phyloP scores from a whole-genome alignment of 305 asterid genomes.

The Plantago coronopus region DNA sequence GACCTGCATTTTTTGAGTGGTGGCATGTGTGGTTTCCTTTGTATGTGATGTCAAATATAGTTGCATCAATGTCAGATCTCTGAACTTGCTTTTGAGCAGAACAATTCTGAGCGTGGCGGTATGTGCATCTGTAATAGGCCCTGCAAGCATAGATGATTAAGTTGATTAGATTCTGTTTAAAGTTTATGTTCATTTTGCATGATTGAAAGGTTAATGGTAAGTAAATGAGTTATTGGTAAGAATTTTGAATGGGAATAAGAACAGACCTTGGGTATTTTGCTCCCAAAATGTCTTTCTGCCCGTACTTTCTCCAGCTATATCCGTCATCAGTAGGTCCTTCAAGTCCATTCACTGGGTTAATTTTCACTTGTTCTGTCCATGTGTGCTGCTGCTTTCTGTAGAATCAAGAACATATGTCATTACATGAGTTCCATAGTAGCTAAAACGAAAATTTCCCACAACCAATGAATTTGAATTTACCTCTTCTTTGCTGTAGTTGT shows the following conservation, averaged over 20 bases:
- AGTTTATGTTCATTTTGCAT: too few relatives aligned
- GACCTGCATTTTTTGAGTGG: constrained; percentile 30
- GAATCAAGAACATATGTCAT: constrained; percentile 23
- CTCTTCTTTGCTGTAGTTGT: constrained; percentile 54
- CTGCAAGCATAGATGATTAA: constrained; percentile 35
- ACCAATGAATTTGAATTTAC: constrained; percentile 28
- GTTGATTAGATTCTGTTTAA: not conserved
- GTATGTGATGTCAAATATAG: constrained; percentile 46
- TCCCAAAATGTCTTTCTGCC: constrained; percentile 93
- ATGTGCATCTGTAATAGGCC: constrained; percentile 67
- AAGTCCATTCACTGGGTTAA: constrained; percentile 54
- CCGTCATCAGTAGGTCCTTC: constrained; percentile 85
- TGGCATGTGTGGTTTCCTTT: constrained; percentile 64
- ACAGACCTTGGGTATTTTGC: constrained; percentile 78
- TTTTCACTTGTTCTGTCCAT: constrained; percentile 70
- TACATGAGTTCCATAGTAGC: not conserved
- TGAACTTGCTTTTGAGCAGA: constrained; percentile 73
- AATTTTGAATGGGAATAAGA: not conserved
- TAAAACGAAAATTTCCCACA: not conserved
- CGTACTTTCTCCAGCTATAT: constrained; percentile 86
- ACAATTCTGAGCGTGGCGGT: constrained; percentile 52
- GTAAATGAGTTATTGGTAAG: too few relatives aligned
- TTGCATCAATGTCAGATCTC: constrained; percentile 55
- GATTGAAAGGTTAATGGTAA: too few relatives aligned
- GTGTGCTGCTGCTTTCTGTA: constrained; percentile 69